Evolutionary conservation across 768 basidiomycete species (phyloP).

Genomic region (Trichaptum fuscoviolaceum): DNA sequence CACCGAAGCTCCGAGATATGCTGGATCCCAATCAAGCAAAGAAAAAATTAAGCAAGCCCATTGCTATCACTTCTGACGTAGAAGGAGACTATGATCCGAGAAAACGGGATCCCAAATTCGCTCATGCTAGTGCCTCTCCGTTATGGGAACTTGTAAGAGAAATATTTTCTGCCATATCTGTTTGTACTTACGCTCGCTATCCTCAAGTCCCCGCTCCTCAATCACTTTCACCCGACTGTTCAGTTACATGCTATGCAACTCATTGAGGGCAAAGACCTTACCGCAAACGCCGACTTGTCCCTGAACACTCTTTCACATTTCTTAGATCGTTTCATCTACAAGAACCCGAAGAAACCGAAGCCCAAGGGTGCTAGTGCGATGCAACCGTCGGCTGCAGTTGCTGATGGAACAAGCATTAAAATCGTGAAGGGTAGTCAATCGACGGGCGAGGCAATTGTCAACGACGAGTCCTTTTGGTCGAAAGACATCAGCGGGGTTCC

Average conservation of each 20-base stretch:
- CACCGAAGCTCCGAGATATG: slow-evolving; percentile 41
- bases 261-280: slow-evolving; percentile 63
- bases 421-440: slow-evolving; percentile 57
- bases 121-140: slow-evolving; percentile 71
- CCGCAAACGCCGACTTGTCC: slow-evolving; percentile 81
- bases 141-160: slow-evolving; percentile 84
- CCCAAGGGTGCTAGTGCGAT: slow-evolving; percentile 84
- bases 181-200: background rate
- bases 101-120: slow-evolving; percentile 87
- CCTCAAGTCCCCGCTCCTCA: slow-evolving; percentile 57
- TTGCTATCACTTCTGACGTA: slow-evolving; percentile 9
- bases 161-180: background rate
- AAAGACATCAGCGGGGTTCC: slow-evolving; percentile 68
- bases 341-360: slow-evolving; percentile 79
- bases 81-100: slow-evolving; percentile 65
- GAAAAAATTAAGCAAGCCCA: slow-evolving; percentile 12
- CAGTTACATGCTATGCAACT: slow-evolving; percentile 84
- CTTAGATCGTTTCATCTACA: slow-evolving; percentile 95
- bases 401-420: slow-evolving; percentile 66
- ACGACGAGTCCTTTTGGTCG: slow-evolving; percentile 72
- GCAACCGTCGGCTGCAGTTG: slow-evolving; percentile 79
- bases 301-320: slow-evolving; percentile 93
- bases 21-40: slow-evolving; percentile 24
- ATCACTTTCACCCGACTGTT: slow-evolving; percentile 89
- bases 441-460: slow-evolving; percentile 46